Conservation (phyloP, 192 early-diverging fungal species). For the Pecoramyces ruminantium region DNA sequence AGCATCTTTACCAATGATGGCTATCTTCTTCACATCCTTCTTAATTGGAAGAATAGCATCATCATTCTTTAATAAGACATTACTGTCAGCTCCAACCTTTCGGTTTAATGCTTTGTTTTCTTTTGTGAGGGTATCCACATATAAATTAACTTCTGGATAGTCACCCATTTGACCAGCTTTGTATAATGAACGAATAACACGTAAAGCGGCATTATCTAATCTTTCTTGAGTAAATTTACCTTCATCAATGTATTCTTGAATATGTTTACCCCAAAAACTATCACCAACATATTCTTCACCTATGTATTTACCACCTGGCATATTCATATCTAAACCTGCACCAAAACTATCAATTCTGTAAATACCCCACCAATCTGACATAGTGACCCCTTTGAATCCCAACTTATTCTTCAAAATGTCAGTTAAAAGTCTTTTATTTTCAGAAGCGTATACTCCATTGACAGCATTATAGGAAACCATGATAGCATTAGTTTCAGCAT, state of each 20-base stretch:
- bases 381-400: constrained; percentile 42
- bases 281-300: neutral
- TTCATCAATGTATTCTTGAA: neutral
- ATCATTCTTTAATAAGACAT: constrained; percentile 26
- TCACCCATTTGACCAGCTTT: constrained; percentile 14
- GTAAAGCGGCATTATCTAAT: constrained; percentile 28
- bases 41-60: constrained; percentile 11
- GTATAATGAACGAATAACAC: constrained; percentile 22
- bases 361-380: constrained; percentile 39
- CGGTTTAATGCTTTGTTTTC: neutral
- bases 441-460: constrained; percentile 33
- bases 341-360: constrained; percentile 10
- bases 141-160: constrained; percentile 8
- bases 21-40: constrained; percentile 7
- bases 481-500: constrained; percentile 29
- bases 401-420: constrained; percentile 27
- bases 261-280: constrained; percentile 9
- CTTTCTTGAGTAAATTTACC: constrained; percentile 2
- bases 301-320: no score
- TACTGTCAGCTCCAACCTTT: constrained; percentile 22
- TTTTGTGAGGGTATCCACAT: no score
- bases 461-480: constrained; percentile 46
- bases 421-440: constrained; percentile 21
- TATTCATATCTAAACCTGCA: constrained; percentile 30
- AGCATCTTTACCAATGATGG: constrained; percentile 21